These are phyloP conservation scores for Tetraselmis chui DNA, from an alignment of 139 green algal species.

Conservation along the genomic window DNA sequence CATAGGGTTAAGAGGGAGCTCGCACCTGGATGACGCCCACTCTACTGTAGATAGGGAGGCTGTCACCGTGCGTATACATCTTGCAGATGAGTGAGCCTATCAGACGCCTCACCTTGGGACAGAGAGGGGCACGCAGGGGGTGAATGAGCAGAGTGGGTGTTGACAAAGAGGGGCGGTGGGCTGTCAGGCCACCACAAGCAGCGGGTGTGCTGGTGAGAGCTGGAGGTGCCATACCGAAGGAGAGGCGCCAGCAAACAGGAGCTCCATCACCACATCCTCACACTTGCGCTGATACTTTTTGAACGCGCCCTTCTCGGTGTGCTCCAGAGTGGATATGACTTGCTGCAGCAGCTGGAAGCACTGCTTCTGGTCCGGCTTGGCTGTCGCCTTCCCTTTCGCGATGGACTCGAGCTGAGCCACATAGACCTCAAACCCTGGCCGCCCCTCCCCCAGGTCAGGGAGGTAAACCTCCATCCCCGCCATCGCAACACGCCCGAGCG, in stretches of 20 bases:
- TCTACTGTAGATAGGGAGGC: conserved; percentile 61
- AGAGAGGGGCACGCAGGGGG: not conserved
- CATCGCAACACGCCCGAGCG: too few species aligned
- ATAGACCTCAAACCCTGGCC: not conserved
- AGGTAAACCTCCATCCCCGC: not conserved
- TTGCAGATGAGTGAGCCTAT: conserved; percentile 48
- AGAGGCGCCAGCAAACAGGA: conserved; percentile 44
- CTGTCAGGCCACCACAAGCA: not conserved
- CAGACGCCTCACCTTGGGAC: conserved; percentile 56
- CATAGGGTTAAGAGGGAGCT: not conserved
- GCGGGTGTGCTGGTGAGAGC: too few species aligned
- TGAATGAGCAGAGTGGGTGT: not conserved
- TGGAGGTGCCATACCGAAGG: too few species aligned
- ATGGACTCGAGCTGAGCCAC: not conserved
- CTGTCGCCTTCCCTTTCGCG: conserved; percentile 3
- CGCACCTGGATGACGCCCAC: conserved; percentile 46
- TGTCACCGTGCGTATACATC: conserved; percentile 59
- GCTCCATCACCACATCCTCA: conserved; percentile 56
- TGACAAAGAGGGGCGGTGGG: conserved; percentile 22
- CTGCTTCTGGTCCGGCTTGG: conserved; percentile 30
- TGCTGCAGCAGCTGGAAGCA: conserved; percentile 75
- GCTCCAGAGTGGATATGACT: conserved; percentile 51
- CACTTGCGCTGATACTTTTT: conserved; percentile 61
- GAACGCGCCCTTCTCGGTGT: conserved; percentile 35
- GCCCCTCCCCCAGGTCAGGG: not conserved